Percentiles rank a stretch among this genome's conserved stretches.
Conservation (phyloP, 1,139 yeast species). For the Pichia inconspicua region DNA sequence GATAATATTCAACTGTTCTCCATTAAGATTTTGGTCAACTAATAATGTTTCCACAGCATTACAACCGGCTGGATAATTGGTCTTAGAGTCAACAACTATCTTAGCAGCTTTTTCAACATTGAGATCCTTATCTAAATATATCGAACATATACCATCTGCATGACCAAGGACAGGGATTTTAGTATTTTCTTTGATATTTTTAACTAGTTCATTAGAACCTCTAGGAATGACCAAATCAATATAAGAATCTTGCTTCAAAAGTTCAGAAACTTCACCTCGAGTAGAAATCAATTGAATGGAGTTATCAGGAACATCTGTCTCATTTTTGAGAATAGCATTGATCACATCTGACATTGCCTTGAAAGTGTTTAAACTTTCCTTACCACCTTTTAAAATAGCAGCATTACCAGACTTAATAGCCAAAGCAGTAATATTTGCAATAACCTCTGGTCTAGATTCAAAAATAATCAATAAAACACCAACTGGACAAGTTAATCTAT, state of each 20-base stretch:
- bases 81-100: conserved; percentile 77
- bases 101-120: conserved; percentile 68
- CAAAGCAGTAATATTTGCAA: conserved; percentile 92
- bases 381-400: conserved; percentile 95
- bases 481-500: conserved; percentile 83
- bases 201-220: conserved; percentile 88
- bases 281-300: conserved; percentile 85
- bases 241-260: conserved; percentile 76
- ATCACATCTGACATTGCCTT: conserved; percentile 72
- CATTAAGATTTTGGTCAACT: conserved; percentile 45
- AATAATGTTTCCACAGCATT: conserved; percentile 89
- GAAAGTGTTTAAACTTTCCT: conserved; percentile 82
- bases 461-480: conserved; percentile 91
- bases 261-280: conserved; percentile 80
- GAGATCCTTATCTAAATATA: conserved; percentile 71
- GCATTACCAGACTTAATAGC: conserved; percentile 95
- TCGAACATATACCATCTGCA: conserved; percentile 95
- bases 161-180: conserved; percentile 97
- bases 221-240: conserved; percentile 96
- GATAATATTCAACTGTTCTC: conserved; percentile 30
- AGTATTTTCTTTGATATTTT: conserved; percentile 74
- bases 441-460: conserved; percentile 96
- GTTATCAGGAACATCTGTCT: conserved; percentile 64
- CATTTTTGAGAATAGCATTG: conserved; percentile 43
- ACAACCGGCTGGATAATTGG: conserved; percentile 97